Base-by-base conservation (phyloP, 2,329 filamentous ascomycete species). In the Ceratocystis diversiconidia region DNA sequence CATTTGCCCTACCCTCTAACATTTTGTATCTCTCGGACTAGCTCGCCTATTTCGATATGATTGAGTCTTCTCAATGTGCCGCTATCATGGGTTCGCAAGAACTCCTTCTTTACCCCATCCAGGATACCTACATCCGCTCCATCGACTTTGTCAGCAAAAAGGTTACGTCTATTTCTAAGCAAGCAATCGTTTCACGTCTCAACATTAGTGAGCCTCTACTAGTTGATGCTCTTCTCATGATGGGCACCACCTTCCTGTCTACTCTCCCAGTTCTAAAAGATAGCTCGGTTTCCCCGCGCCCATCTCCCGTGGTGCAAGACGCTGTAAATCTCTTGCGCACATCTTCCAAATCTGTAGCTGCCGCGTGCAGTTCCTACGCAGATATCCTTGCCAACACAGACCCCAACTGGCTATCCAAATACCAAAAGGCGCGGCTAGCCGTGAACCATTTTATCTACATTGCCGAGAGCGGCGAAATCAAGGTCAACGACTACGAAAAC, bases 361-460 rank as follows among this genome's bases (percentile, higher is more conserved):
- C 81, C 10, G 83, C 91, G 2, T 95, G 90, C 72, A 81, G 85
- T 64, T 86, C 86, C 62, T 92, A 90, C 72, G 86, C 88, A 71
- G 91, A 96, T 66, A 86, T 95, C 62, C 79, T 91, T 10, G 82
- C 87, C 70, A 79, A 83, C 62, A 82, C 85, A 70, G 85, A 89
- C 52, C 78, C 86, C 17, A 82, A 87, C 63, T 99, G 95, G 80
- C 79, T 90, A 41, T 88, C 92, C 73, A 89, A 88, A 72, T 99
- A 91, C 73, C 88, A 87, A 72, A 92, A 89, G 74, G 90, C 90
- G 25, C 86, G 87, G 68, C 86, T 95, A 81, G 87, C 86, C 1
- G 84, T 96, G 62, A 88, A 91, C 71, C 92, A 97, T 74, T 92
- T 92, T 74, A 86, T 95, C 50, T 85, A 92, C 71, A 85, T 96